Base-by-base conservation (phyloP, 176 grass and related monocot genomes). In the Juncus effusus region DNA sequence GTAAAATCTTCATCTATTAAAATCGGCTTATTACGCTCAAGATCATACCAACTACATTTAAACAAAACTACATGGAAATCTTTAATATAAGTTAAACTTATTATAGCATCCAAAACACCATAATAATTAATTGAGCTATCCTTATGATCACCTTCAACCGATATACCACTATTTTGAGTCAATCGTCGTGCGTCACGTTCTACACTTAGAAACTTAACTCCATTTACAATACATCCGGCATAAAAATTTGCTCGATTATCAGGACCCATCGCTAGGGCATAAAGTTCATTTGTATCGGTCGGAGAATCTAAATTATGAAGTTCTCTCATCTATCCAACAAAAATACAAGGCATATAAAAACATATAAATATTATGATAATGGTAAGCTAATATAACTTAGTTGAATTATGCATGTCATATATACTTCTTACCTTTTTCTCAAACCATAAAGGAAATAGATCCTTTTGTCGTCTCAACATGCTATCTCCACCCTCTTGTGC, bases 161-260 rank as follows among this genome's bases (percentile, higher is more conserved):
- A 11, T 13, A 65, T n/a, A 40, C 28, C 19, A 65, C 35, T 66
- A 42, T 66, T 66, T 66, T 66, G 11, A 41, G 28, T 66, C 47
- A 3, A 40, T 0, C 10, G 10, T 8, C 3, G 38, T 10, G 2
- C 12, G 42, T 50, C 6, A 1, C 6, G 36, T 16, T 14, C 38
- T 13, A 13, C 47, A 3, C 10, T 66, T 10, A 14, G 5, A 66
- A 66, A 50, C 10, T 13, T 44, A 12, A 66, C 37, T 41, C 38
- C 37, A 66, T 66, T 66, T 15, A 66, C 28, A 42, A 13, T 66
- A 16, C 62, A 47, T 3, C 3, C 28, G 11, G 36, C 7, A 42
- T 66, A 66, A 2, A 4, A 2, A 39, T 7, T 66, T 15, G 7
- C 28, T 15, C 6, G 10, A 11, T 13, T 66, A 6, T 66, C 10